Conservation (phyloP, 176 grass and related monocot genomes). For the Cocos nucifera region DNA sequence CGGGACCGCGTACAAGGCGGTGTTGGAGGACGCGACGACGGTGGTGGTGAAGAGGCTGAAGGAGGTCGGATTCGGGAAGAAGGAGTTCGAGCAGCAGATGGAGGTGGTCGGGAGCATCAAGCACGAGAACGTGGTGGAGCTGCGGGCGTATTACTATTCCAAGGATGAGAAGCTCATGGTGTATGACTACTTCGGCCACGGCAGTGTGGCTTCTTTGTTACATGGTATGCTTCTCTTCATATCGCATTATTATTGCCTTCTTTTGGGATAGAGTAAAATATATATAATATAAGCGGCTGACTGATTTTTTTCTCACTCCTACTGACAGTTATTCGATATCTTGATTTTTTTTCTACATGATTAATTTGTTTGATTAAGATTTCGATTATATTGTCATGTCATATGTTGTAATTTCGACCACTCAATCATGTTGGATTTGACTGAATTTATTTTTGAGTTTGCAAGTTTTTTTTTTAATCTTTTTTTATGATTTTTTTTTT, state of each 20-base stretch:
- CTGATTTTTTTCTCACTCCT: no score
- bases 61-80: slow-evolving; percentile 60
- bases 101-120: slow-evolving; percentile 71
- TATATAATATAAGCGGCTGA: no score
- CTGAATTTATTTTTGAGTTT: no score
- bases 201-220: slow-evolving; percentile 75
- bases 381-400: no score
- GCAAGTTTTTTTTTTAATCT: no score
- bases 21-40: slow-evolving; percentile 75
- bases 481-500: no score
- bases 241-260: neutral
- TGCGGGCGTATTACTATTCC: slow-evolving; percentile 88
- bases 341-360: no score
- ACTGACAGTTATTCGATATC: no score
- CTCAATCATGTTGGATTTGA: no score
- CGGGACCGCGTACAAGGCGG: slow-evolving; percentile 75
- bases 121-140: slow-evolving; percentile 64
- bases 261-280: no score
- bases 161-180: slow-evolving; percentile 99
- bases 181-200: slow-evolving; percentile 58
- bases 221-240: slow-evolving; percentile 41
- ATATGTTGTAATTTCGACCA: no score
- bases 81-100: slow-evolving; percentile 98
- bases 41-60: slow-evolving; percentile 95
- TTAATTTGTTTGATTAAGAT: no score